Conservation (phyloP, 768 basidiomycete genomes). For the Hydnum rufescens region DNA sequence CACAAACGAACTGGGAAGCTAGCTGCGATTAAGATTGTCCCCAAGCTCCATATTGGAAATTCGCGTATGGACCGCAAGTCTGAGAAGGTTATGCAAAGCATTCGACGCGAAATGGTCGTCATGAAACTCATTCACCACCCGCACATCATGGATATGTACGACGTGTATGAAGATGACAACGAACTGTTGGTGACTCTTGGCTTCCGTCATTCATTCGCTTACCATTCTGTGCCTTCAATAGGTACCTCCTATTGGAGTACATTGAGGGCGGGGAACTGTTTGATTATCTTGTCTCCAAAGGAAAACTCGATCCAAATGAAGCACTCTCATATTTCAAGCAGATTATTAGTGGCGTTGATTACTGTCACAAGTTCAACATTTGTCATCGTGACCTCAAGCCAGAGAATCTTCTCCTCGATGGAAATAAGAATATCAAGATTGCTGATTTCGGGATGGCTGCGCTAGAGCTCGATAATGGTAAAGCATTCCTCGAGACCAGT, state of each 20-base stretch:
- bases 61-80: constrained; percentile 54
- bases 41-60: constrained; percentile 50
- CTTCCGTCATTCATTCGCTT: background rate
- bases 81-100: constrained; percentile 56
- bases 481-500: constrained; percentile 50
- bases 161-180: constrained; percentile 88
- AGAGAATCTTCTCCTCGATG: constrained; percentile 78
- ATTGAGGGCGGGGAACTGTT: constrained; percentile 90
- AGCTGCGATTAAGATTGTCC: constrained; percentile 89
- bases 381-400: constrained; percentile 89
- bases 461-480: constrained; percentile 45
- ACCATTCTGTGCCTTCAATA: constrained; percentile 9
- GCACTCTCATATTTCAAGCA: constrained; percentile 81
- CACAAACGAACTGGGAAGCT: constrained; percentile 76
- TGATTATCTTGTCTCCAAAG: constrained; percentile 69
- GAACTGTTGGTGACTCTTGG: constrained; percentile 38
- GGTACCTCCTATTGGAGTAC: constrained; percentile 74
- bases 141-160: constrained; percentile 83
- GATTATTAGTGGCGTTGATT: constrained; percentile 78
- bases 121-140: constrained; percentile 97
- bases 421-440: constrained; percentile 73
- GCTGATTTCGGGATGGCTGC: constrained; percentile 98
- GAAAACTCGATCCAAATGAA: constrained; percentile 47
- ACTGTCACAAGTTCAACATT: constrained; percentile 87
- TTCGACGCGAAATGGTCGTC: constrained; percentile 88